A percentile compares a stretch with the other conserved stretches of the same genome.
These are phyloP conservation scores for Eucalyptus paniculata DNA, from an alignment of 345 rosid genomes.

Conservation along the genomic window DNA sequence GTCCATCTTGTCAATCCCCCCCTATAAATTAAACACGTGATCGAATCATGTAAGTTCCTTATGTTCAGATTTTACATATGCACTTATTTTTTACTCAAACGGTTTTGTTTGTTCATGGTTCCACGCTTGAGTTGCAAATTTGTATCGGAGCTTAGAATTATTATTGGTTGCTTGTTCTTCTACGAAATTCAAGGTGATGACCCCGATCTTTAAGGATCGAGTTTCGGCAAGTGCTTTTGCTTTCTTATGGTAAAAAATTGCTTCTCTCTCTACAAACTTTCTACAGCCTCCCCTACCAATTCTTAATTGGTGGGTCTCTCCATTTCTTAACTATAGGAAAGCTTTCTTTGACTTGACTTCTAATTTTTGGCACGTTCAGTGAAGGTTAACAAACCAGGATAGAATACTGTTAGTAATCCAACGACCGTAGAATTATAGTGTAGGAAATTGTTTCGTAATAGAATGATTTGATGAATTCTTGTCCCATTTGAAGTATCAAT, in stretches of 20 bases:
- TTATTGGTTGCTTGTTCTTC: not conserved
- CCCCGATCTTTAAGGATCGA: not conserved
- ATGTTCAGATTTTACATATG: not conserved
- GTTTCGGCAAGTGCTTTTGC: not conserved
- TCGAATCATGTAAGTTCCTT: not conserved
- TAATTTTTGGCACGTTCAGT: not conserved
- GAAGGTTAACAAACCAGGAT: not conserved
- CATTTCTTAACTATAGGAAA: not conserved
- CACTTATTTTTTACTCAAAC: not conserved
- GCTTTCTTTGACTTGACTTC: not conserved
- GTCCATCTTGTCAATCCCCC: not conserved
- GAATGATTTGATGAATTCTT: not conserved
- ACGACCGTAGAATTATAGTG: not conserved
- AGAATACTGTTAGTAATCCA: not conserved
- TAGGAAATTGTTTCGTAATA: not conserved
- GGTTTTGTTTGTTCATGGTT: not conserved
- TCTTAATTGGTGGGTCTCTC: not conserved
- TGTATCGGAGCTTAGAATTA: not conserved
- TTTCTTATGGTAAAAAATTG: not conserved
- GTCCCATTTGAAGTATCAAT: not conserved
- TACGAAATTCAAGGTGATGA: not conserved
- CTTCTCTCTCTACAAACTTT: not conserved
- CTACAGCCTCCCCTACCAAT: not conserved
- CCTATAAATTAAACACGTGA: not conserved
- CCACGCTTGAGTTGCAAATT: not conserved